phyloP scores from a whole-genome alignment of 441 rosid genomes.

The Biscutella auriculata region DNA sequence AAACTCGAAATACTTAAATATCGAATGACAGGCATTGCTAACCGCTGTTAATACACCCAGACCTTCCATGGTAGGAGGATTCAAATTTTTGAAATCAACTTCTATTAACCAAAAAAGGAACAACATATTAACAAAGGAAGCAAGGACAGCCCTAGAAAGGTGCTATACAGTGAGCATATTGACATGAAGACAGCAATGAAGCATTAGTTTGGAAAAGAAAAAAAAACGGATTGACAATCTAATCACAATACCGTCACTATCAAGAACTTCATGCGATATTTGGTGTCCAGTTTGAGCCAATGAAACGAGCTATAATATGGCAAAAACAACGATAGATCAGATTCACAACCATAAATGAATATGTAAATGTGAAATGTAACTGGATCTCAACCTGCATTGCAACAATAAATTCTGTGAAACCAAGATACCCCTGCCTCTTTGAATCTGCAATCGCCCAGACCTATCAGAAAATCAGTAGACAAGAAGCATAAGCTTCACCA shows the following conservation, averaged over 20 bases:
- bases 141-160: not conserved
- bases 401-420: constrained; percentile 55
- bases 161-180: not conserved
- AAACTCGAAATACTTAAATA: not conserved
- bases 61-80: constrained; percentile 69
- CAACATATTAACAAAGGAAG: not conserved
- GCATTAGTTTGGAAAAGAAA: not conserved
- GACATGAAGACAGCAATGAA: not conserved
- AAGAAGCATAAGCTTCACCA: constrained; percentile 1
- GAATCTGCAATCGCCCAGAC: constrained; percentile 92
- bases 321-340: constrained; percentile 14
- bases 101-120: constrained; percentile 14
- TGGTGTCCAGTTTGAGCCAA: constrained; percentile 67
- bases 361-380: not conserved
- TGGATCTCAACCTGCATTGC: constrained; percentile 66
- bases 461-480: constrained; percentile 25
- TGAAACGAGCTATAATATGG: constrained; percentile 50
- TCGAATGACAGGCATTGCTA: constrained; percentile 11
- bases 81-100: constrained; percentile 54
- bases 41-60: constrained; percentile 53
- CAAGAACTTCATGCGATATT: constrained; percentile 44
- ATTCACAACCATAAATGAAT: not conserved
- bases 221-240: not conserved
- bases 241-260: constrained; percentile 33
- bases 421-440: constrained; percentile 73